Conservation (phyloP, 2,329 filamentous ascomycete species). For the Pyrenochaeta sp. region DNA sequence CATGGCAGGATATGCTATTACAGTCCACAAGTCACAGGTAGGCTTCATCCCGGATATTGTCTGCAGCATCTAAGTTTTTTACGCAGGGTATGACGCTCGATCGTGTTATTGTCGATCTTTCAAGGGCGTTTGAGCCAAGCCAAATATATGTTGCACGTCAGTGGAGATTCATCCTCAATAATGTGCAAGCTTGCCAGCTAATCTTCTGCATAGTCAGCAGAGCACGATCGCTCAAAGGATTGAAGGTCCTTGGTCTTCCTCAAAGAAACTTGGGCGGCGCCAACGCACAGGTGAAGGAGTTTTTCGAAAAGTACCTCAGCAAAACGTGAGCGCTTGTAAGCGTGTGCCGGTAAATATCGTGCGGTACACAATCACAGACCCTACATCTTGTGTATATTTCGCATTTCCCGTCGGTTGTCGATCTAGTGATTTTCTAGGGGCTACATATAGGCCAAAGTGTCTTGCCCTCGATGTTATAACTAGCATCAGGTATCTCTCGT, state of each 20-base stretch:
- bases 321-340: background rate
- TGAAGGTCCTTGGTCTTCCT: conserved; percentile 53
- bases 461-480: too few relatives aligned
- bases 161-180: conserved; percentile 3
- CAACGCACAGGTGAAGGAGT: conserved; percentile 47
- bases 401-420: too few relatives aligned
- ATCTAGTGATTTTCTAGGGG: too few relatives aligned
- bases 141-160: conserved; percentile 68
- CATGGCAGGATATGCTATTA: conserved; percentile 68
- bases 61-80: background rate
- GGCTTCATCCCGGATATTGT: background rate
- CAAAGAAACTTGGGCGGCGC: conserved; percentile 28
- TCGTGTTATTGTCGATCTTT: conserved; percentile 64
- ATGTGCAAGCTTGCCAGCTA: background rate
- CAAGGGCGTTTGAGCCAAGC: conserved; percentile 62
- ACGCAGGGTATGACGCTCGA: conserved; percentile 66
- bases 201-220: conserved; percentile 55
- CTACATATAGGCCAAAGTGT: too few relatives aligned
- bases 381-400: too few relatives aligned
- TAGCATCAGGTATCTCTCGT: too few relatives aligned
- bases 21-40: conserved; percentile 64
- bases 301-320: conserved; percentile 27
- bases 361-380: too few relatives aligned
- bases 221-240: conserved; percentile 61
- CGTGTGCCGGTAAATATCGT: background rate